Evolutionary conservation across 2,329 filamentous ascomycete genomes (phyloP).

Genomic region (Cryphonectria radicalis): DNA sequence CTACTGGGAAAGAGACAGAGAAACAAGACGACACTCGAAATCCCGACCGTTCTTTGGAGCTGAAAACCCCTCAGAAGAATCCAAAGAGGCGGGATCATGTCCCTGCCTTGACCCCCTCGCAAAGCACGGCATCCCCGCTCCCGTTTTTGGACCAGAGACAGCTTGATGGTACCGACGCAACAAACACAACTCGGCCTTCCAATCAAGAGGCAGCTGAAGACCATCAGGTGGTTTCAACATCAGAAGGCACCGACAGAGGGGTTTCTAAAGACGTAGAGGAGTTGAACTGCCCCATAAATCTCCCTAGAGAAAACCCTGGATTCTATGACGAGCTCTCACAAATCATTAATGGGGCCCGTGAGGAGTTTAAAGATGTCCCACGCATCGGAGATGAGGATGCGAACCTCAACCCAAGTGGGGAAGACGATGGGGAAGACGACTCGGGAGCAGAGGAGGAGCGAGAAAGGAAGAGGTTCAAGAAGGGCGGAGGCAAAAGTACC

Average conservation of each 20-base stretch:
- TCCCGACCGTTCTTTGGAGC: constrained; percentile 46
- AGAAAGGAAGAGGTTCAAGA: constrained; percentile 31
- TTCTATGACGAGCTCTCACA: constrained; percentile 62
- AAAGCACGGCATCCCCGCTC: constrained; percentile 6
- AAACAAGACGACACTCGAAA: constrained; percentile 28
- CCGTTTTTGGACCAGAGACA: not conserved
- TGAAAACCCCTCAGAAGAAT: constrained; percentile 52
- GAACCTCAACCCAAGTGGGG: constrained; percentile 38
- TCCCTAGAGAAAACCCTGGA: not conserved
- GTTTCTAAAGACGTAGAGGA: constrained; percentile 21
- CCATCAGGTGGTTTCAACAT: not conserved
- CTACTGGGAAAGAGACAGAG: constrained; percentile 29
- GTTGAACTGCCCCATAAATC: not conserved
- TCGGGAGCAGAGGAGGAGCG: constrained; percentile 34
- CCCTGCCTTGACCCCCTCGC: constrained; percentile 39
- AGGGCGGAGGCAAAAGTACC: constrained; percentile 30
- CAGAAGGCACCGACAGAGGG: constrained; percentile 1
- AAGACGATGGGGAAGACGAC: constrained; percentile 30
- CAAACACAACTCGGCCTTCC: not conserved
- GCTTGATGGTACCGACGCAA: not conserved
- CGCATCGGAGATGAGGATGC: constrained; percentile 53
- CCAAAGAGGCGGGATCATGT: constrained; percentile 45
- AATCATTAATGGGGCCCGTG: constrained; percentile 66
- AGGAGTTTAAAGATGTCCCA: constrained; percentile 60
- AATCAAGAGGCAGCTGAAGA: not conserved